Percentiles rank a stretch among this genome's conserved stretches.
Conservation (phyloP, 2,329 filamentous ascomycete genomes). For the Penicillium nordicum region DNA sequence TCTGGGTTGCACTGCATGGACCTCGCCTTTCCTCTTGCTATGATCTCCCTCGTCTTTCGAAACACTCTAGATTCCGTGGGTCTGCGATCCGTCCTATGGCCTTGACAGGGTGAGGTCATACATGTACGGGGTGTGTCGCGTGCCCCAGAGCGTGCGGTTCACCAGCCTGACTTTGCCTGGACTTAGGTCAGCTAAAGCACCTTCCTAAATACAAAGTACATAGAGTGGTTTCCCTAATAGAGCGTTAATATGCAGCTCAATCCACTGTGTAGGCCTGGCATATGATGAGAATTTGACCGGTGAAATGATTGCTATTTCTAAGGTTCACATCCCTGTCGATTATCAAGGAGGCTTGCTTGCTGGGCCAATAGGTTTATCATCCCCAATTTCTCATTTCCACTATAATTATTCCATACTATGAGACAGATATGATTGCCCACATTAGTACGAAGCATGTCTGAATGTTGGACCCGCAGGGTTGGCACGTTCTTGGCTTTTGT, state of each 20-base stretch:
- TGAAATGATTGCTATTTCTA: slow-evolving; percentile 11
- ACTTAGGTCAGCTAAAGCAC: not conserved
- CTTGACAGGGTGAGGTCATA: not conserved
- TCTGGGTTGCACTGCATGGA: slow-evolving; percentile 1
- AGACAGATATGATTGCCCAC: not conserved
- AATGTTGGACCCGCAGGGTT: not conserved
- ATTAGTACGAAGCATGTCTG: not conserved
- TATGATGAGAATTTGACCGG: slow-evolving; percentile 13
- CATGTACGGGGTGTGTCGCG: not conserved
- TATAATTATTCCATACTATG: not conserved
- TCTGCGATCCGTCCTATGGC: not conserved
- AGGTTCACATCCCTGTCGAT: slow-evolving; percentile 6
- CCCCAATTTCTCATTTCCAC: not conserved
- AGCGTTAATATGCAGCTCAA: not conserved
- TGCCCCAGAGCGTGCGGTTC: not conserved
- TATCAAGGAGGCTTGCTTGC: not conserved
- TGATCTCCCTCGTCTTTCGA: not conserved
- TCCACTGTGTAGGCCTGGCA: not conserved
- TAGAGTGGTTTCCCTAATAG: not conserved
- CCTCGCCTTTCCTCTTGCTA: not conserved
- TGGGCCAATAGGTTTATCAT: not conserved
- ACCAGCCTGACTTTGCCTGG: not conserved
- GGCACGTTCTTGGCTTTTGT: not conserved
- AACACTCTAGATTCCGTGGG: not conserved
- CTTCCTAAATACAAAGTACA: not conserved